phyloP scores from a whole-genome alignment of 78 protist species.

The Andalucia godoyi region DNA sequence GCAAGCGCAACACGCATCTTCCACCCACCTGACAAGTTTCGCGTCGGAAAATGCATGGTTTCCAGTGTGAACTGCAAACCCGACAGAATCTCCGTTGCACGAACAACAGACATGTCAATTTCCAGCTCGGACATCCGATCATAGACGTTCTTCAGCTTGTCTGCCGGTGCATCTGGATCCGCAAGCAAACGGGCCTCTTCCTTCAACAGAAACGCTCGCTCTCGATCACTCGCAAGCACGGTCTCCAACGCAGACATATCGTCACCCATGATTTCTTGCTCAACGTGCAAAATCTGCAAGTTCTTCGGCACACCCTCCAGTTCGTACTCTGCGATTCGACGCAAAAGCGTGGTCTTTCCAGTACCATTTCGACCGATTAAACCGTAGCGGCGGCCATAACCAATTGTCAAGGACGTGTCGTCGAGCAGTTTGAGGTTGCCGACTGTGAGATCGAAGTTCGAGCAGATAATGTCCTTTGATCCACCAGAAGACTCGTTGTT shows the following conservation, averaged over 20 bases:
- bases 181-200: conserved; percentile 45
- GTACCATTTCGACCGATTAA: conserved; percentile 83
- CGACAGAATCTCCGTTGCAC: conserved; percentile 52
- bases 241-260: conserved; percentile 54
- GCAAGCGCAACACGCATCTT: conserved; percentile 89
- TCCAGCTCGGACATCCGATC: conserved; percentile 56
- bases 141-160: conserved; percentile 17
- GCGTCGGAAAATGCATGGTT: conserved; percentile 26
- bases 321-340: conserved; percentile 50
- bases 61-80: conserved; percentile 74
- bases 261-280: conserved; percentile 70
- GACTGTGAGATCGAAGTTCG: no score
- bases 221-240: conserved; percentile 70
- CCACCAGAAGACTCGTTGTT: no score
- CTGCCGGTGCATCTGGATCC: conserved; percentile 12
- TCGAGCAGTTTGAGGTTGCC: neutral
- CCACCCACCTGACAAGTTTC: conserved; percentile 88
- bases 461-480: no score
- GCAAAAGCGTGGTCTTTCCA: conserved; percentile 83
- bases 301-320: conserved; percentile 33
- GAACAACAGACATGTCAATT: conserved; percentile 40
- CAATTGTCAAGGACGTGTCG: neutral
- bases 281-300: conserved; percentile 66
- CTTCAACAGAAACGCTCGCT: conserved; percentile 49
- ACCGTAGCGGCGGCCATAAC: conserved; percentile 55